phyloP scores from a whole-genome alignment of 805 yeast species.

The Hyphopichia homilentoma region DNA sequence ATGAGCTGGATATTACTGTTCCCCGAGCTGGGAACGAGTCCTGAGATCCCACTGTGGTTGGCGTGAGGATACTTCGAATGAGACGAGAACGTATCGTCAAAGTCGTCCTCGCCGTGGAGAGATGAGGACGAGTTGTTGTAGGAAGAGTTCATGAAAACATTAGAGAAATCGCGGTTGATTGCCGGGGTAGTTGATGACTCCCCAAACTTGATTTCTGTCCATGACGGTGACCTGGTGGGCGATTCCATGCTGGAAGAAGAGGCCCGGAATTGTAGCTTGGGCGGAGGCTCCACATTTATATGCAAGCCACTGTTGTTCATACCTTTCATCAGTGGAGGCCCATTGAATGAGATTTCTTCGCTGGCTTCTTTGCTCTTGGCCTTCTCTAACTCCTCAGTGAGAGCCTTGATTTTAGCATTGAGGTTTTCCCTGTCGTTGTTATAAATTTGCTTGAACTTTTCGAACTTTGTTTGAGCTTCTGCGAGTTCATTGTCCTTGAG shows the following conservation, averaged over 20 bases:
- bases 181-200: constrained; percentile 48
- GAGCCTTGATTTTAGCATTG: constrained; percentile 19
- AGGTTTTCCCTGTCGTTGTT: constrained; percentile 26
- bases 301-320: constrained; percentile 8
- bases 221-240: constrained; percentile 4
- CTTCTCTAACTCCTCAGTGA: constrained; percentile 16
- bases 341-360: constrained; percentile 1
- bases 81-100: constrained; percentile 7
- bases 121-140: constrained; percentile 13
- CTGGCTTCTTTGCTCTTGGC: constrained; percentile 5
- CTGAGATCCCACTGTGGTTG: constrained; percentile 4
- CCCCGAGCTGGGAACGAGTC: constrained; percentile 11
- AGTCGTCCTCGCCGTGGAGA: constrained; percentile 10
- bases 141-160: constrained; percentile 7
- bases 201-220: constrained; percentile 36
- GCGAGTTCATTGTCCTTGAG: constrained; percentile 17
- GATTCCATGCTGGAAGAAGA: constrained; percentile 5
- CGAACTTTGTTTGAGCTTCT: constrained; percentile 26
- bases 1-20: constrained; percentile 54
- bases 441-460: constrained; percentile 28
- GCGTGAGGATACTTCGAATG: constrained; percentile 4
- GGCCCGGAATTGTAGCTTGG: constrained; percentile 2
- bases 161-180: constrained; percentile 6
- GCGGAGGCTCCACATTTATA: constrained; percentile 12
- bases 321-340: not conserved